Evolutionary conservation across 257 asterid species (phyloP).

Genomic region (Solanum peruvianum): DNA sequence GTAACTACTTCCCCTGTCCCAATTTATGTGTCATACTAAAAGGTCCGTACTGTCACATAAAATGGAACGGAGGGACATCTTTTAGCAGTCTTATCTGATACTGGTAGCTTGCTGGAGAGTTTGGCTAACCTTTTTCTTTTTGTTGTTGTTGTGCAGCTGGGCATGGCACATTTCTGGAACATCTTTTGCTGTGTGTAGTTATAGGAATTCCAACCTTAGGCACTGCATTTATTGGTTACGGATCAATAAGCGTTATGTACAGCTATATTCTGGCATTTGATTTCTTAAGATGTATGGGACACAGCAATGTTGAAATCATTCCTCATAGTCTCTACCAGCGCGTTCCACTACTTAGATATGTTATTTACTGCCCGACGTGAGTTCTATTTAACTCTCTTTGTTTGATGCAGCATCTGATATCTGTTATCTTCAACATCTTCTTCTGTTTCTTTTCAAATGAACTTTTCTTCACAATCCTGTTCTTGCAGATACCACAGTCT

Average conservation of each 20-base stretch:
- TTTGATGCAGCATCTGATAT: neutral
- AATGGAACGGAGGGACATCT: neutral
- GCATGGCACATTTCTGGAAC: constrained; percentile 77
- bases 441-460: neutral
- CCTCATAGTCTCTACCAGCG: constrained; percentile 36
- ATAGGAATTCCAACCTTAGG: constrained; percentile 69
- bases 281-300: constrained; percentile 78
- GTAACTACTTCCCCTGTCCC: neutral
- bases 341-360: constrained; percentile 48
- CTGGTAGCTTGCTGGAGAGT: neutral
- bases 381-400: neutral
- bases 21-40: neutral
- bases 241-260: constrained; percentile 57
- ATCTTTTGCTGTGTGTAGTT: constrained; percentile 45
- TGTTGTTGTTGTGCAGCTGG: constrained; percentile 43
- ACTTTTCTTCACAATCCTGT: neutral
- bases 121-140: neutral
- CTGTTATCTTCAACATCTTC: neutral
- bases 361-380: constrained; percentile 79
- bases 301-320: constrained; percentile 66
- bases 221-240: constrained; percentile 49
- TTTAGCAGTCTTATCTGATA: neutral
- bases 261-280: constrained; percentile 61
- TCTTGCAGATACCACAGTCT: constrained; percentile 64
- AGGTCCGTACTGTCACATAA: neutral